Conservation (phyloP, 148 eudicot species). For the Rhododendron mucronatum region DNA sequence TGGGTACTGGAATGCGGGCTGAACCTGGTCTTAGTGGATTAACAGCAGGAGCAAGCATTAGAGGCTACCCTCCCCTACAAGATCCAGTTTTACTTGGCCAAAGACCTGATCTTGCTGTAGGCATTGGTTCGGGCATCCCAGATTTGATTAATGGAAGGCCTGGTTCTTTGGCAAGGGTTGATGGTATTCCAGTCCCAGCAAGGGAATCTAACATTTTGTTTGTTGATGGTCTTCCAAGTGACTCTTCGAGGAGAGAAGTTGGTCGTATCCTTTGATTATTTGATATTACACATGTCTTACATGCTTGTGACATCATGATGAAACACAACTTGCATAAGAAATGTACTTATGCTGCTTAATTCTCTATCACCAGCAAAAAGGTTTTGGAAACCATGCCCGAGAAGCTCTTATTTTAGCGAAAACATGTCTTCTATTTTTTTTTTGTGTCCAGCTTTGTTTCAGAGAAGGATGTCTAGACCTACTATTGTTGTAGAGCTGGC, state of each 20-base stretch:
- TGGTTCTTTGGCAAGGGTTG: constrained; percentile 42
- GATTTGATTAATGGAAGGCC: constrained; percentile 56
- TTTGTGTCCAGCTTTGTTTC: neutral
- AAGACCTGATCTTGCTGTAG: constrained; percentile 40
- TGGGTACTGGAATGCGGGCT: constrained; percentile 29
- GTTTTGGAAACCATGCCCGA: neutral
- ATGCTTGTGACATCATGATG: neutral
- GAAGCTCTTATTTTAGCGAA: neutral
- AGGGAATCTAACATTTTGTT: constrained; percentile 74
- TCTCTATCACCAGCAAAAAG: neutral
- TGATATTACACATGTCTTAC: neutral
- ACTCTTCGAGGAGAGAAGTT: constrained; percentile 93
- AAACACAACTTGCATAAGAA: neutral
- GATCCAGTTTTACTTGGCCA: constrained; percentile 37
- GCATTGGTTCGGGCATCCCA: constrained; percentile 32
- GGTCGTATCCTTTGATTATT: constrained; percentile 77
- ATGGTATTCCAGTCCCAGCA: constrained; percentile 37
- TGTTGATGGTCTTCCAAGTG: constrained; percentile 88
- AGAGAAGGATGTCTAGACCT: neutral
- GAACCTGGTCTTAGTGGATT: constrained; percentile 47
- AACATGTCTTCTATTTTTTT: neutral
- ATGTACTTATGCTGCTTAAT: neutral
- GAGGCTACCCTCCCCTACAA: constrained; percentile 43
- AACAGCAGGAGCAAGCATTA: constrained; percentile 31
- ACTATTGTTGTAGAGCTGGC: neutral